These are phyloP conservation scores for Streptanthus diversifolius DNA, from an alignment of 345 rosid species.

Conservation along the genomic window DNA sequence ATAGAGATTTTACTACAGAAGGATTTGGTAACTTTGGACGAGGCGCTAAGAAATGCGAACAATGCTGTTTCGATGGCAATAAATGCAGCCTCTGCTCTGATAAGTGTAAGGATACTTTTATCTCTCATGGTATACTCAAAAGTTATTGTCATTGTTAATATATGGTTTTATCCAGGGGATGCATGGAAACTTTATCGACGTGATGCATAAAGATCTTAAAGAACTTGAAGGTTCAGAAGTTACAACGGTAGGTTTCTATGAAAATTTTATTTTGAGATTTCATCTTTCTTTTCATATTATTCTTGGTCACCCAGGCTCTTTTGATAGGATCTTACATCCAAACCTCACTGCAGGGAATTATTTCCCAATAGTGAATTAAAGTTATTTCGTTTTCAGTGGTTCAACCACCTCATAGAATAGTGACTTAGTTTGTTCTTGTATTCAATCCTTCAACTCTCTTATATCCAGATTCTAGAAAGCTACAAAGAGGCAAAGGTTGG, in stretches of 20 bases:
- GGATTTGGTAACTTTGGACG: constrained; percentile 81
- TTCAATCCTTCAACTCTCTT: constrained; percentile 1
- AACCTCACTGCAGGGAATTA: background rate
- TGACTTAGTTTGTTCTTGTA: background rate
- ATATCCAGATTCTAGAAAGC: constrained; percentile 57
- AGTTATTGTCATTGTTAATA: background rate
- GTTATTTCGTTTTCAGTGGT: background rate
- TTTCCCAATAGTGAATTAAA: background rate
- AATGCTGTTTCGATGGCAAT: constrained; percentile 77
- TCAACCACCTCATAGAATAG: background rate
- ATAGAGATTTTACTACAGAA: constrained; percentile 72
- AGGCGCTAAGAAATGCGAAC: constrained; percentile 84
- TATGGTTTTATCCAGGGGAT: constrained; percentile 47
- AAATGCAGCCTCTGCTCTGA: constrained; percentile 53
- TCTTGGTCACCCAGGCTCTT: background rate
- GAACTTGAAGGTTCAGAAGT: constrained; percentile 58
- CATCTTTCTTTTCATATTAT: background rate
- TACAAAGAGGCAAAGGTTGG: constrained; percentile 81
- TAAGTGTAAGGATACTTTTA: constrained; percentile 53
- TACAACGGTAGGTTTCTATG: constrained; percentile 47
- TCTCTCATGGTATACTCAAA: background rate
- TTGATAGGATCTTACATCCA: background rate
- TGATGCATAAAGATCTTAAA: constrained; percentile 40
- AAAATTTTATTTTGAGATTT: background rate
- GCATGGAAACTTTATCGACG: constrained; percentile 48